Conservation (phyloP, 495 filamentous ascomycete species). For the Neurospora sp. region DNA sequence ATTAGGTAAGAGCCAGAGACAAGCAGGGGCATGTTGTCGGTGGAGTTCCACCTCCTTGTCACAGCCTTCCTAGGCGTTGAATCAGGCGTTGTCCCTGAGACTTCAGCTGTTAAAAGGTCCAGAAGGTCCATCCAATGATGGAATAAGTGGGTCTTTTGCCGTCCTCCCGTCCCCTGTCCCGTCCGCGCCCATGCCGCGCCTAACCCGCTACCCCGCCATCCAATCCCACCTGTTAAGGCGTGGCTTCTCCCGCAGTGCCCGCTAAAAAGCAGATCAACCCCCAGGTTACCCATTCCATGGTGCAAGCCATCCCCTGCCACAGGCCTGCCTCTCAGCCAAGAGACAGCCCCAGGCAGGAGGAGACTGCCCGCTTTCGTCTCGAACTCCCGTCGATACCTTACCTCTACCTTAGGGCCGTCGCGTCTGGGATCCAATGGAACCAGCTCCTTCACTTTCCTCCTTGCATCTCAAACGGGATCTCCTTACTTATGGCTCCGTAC, state of each 20-base stretch:
- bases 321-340: background rate
- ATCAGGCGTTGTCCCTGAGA: background rate
- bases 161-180: background rate
- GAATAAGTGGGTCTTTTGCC: background rate
- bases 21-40: background rate
- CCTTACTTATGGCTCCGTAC: background rate
- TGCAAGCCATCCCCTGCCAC: background rate
- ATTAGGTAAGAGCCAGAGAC: background rate
- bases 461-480: background rate
- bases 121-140: background rate
- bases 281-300: background rate
- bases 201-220: background rate
- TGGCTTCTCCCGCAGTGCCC: background rate
- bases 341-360: background rate
- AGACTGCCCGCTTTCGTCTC: background rate
- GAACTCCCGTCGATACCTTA: background rate
- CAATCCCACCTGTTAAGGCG: background rate
- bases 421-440: background rate
- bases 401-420: background rate
- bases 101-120: background rate
- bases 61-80: background rate
- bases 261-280: background rate
- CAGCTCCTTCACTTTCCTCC: background rate
- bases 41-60: background rate
- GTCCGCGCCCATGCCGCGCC: background rate